Base-by-base conservation (phyloP, 2,329 filamentous ascomycete genomes). In the Fusarium veterinarium region DNA sequence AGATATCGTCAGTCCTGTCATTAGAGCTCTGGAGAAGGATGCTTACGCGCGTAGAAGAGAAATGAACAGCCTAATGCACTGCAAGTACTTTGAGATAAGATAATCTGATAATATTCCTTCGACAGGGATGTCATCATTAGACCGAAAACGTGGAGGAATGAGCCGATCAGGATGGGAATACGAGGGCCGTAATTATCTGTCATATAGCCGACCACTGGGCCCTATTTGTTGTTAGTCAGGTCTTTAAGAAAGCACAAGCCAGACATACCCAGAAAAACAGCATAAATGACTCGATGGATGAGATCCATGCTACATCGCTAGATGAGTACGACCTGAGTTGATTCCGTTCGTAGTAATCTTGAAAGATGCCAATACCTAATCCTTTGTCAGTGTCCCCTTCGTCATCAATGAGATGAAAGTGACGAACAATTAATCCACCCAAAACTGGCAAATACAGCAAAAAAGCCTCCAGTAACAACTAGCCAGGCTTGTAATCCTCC, bases 101-200 rank as follows among this genome's bases (percentile, higher is more conserved):
- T 73, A n/a, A 85, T 80, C 44, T 85, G 83, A 48, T 81, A 84
- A 67, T 84, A 85, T 30, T 83, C 56, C 0, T 66, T 80, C 5
- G 77, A 76, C 16, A 92, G 78, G 8, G 84, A 87, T 0, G 88
- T 84, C 89, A 91, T 91, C 88, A 92, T 91, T 5, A 92, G 76
- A 6, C 88, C 87, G 58, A 91, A 87, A 14, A 92, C 85, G 60
- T 91, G 87, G 28, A 90, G 77, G 51, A 90, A 82, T 0, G 85
- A 86, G 10, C 89, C 89, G 20, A 80, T 75, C 0, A 88, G 46
- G 1, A 91, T 77, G 0, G 93, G 81, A 42, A 82, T 85, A n/a
- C 86, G 85, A 0, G 91, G 90, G 0, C 91, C 91, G 63, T 89
- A 88, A 63, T 85, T 87, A 75, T 93, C 92, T 71, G 87, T 92